Base-by-base conservation (phyloP, 345 rosid genomes). In the Capsella bursapastoris region DNA sequence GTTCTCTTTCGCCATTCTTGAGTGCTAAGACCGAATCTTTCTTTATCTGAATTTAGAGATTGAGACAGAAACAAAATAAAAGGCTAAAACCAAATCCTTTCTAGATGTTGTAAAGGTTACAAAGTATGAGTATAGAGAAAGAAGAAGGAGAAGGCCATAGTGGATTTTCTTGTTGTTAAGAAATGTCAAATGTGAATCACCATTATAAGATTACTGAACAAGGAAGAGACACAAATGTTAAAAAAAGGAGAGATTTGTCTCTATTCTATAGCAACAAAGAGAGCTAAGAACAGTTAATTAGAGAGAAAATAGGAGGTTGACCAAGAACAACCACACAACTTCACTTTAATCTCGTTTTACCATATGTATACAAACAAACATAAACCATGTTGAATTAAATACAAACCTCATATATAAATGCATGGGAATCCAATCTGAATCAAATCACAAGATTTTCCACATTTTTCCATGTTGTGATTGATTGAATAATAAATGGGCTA, bases 261-360 rank as follows among this genome's bases (percentile, higher is more conserved):
- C 76, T 71, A 57, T 71, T 71, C 73, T 66, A 65, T 41, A 78
- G 72, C 77, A 62, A 49, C 34, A 44, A 68, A 59, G 37, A 45
- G 66, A 76, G 66, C 57, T 28, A 40, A 66, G 52, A 53, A 66
- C 59, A 59, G 51, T 66, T 55, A 64, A 27, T 31, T 66, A 64
- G 79, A 84, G 94, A 72, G 41, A 66, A 65, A 72, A 34, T 59
- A 66, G 81, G 88, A 85, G 85, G 55, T 74, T 78, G 84, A 86
- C 83, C 82, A 69, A 62, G 65, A 76, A 53, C 25, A 22, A 22
- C 25, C 25, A 22, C 25, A 34, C 70, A 84, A 86, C 92, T 90
- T 73, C 59, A 68, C 64, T 85, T 44, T 52, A 66, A 51, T 13
- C 52, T 51, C 77, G 73, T 72, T 59, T 72, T 48, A 35, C 81